phyloP scores from a whole-genome alignment of 805 yeast genomes.

The Novakomyces olei region DNA sequence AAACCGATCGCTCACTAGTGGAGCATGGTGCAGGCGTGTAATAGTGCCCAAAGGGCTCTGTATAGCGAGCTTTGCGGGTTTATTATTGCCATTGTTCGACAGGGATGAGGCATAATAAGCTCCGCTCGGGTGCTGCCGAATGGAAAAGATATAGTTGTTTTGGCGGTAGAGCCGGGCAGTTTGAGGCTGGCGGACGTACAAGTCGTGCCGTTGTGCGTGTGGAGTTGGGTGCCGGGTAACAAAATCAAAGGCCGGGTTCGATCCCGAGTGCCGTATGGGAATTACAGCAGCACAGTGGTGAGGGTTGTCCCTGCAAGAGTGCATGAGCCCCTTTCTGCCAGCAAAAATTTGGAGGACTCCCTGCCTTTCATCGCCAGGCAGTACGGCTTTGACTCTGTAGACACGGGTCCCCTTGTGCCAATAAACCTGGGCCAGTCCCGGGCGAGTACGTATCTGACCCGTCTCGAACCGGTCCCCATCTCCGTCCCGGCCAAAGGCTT shows the following conservation, averaged over 20 bases:
- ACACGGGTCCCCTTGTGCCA: conserved; percentile 44
- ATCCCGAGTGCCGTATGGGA: conserved; percentile 7
- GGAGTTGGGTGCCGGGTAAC: conserved; percentile 54
- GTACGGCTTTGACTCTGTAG: conserved; percentile 56
- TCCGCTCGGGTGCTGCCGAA: too few species aligned
- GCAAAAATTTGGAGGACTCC: conserved; percentile 63
- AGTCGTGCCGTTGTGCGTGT: conserved; percentile 43
- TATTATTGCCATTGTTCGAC: too few species aligned
- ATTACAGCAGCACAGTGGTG: conserved; percentile 18
- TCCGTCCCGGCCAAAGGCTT: conserved; percentile 8
- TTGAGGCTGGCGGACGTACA: conserved; percentile 74
- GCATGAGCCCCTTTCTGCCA: conserved; percentile 30
- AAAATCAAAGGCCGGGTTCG: conserved; percentile 36
- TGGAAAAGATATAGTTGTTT: too few species aligned
- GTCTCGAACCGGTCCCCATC: conserved; percentile 20
- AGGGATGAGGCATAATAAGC: too few species aligned
- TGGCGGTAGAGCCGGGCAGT: conserved; percentile 34
- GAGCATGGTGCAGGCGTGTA: too few species aligned
- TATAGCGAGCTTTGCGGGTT: too few species aligned
- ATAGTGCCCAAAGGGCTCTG: conserved; percentile 74
- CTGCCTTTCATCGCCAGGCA: conserved; percentile 45
- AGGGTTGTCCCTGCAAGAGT: conserved; percentile 7
- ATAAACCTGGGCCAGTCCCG: conserved; percentile 54
- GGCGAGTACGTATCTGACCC: conserved; percentile 18
- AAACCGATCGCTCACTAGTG: conserved; percentile 20